phyloP scores from a whole-genome alignment of 148 eudicot genomes.

The Salicornia ramosissima region DNA sequence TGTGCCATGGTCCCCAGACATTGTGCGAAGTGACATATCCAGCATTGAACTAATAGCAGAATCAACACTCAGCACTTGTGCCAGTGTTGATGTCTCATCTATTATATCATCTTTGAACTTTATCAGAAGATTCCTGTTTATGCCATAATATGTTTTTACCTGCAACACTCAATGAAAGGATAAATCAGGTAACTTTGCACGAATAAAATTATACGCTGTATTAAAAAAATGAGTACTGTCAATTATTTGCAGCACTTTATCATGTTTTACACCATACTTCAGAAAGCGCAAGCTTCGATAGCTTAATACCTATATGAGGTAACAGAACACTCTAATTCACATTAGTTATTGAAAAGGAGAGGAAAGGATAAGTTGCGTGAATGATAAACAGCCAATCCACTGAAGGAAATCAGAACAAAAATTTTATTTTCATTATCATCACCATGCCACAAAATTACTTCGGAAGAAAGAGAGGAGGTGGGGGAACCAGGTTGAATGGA shows the following conservation, averaged over 20 bases:
- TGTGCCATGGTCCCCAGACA: conserved; percentile 93
- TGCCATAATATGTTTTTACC: conserved; percentile 79
- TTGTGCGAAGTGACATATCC: conserved; percentile 78
- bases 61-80: conserved; percentile 75
- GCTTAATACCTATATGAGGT: background rate
- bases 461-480: no score
- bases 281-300: background rate
- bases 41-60: conserved; percentile 77
- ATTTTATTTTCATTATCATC: background rate
- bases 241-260: background rate
- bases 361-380: no score
- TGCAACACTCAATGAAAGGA: conserved; percentile 31
- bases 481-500: background rate
- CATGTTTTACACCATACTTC: background rate
- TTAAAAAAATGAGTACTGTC: background rate
- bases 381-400: background rate
- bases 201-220: background rate
- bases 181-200: conserved; percentile 4
- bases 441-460: no score
- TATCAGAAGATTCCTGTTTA: conserved; percentile 75
- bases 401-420: background rate
- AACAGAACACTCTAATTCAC: background rate
- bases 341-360: no score
- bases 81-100: conserved; percentile 81
- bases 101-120: conserved; percentile 90